A percentile compares a stretch with the other conserved stretches of the same genome.
Evolutionary conservation across 192 early-diverging fungal species (phyloP).

Genomic region (Chytriomyces hyalinus): DNA sequence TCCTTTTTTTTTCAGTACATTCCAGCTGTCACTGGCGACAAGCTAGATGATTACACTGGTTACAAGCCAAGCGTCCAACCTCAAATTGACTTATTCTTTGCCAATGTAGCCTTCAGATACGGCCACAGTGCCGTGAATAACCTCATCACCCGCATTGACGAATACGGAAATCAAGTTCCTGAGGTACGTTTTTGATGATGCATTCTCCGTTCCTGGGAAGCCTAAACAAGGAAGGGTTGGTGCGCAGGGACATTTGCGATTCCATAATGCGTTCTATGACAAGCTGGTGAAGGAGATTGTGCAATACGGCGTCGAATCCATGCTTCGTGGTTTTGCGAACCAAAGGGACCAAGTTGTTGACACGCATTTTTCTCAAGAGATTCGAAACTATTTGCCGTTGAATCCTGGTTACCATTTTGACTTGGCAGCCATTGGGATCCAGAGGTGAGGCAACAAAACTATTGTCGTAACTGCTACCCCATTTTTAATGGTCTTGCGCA

Average conservation of each 20-base stretch:
- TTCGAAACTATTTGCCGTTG: constrained; percentile 27
- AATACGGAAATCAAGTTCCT: constrained; percentile 32
- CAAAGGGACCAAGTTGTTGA: constrained; percentile 37
- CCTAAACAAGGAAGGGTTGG: neutral
- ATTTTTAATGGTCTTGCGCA: constrained; percentile 23
- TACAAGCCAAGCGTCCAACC: constrained; percentile 45
- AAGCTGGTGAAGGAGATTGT: constrained; percentile 23
- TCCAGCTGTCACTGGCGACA: constrained; percentile 39
- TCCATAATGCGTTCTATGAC: constrained; percentile 28
- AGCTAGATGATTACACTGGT: constrained; percentile 36
- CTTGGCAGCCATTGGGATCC: constrained; percentile 36
- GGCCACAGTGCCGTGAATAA: constrained; percentile 41
- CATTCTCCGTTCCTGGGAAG: neutral
- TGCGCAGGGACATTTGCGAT: constrained; percentile 25
- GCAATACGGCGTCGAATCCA: constrained; percentile 28
- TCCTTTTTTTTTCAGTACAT: constrained; percentile 42
- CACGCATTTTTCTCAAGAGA: constrained; percentile 18
- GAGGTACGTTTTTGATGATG: constrained; percentile 9
- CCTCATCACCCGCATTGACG: constrained; percentile 33
- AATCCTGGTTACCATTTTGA: constrained; percentile 28
- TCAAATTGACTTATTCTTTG: constrained; percentile 40
- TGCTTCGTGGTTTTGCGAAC: constrained; percentile 33
- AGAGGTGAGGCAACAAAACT: constrained; percentile 37
- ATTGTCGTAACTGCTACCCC: neutral
- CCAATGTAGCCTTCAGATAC: constrained; percentile 48